Conservation (phyloP, 768 basidiomycete species). For the Tricholoma sp. region DNA sequence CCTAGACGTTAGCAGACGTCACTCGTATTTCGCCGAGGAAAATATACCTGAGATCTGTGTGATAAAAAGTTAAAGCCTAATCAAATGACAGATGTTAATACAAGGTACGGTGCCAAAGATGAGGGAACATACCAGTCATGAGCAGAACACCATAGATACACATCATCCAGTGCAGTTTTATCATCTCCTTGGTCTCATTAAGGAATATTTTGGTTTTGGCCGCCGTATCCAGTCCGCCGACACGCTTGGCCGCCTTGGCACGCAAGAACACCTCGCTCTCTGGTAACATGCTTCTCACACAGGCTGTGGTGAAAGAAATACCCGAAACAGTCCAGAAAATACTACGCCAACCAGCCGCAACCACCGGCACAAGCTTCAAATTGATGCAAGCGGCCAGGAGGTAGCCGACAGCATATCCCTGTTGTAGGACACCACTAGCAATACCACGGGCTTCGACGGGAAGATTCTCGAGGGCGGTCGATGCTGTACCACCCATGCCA, state of each 20-base stretch:
- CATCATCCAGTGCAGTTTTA: constrained; percentile 66
- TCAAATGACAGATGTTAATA: background rate
- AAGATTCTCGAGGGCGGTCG: constrained; percentile 74
- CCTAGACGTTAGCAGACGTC: constrained; percentile 1
- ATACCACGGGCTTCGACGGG: constrained; percentile 84
- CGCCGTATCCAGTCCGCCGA: constrained; percentile 49
- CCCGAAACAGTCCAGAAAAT: constrained; percentile 78
- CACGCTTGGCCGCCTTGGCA: constrained; percentile 49
- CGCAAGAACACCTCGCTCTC: constrained; percentile 70
- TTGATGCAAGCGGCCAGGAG: constrained; percentile 82
- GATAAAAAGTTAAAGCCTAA: constrained; percentile 52
- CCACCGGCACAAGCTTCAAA: constrained; percentile 50
- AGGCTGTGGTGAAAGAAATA: constrained; percentile 62
- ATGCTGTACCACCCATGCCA: constrained; percentile 76
- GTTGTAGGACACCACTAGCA: constrained; percentile 78
- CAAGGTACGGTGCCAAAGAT: background rate
- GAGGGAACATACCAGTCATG: constrained; percentile 12
- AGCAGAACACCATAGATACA: constrained; percentile 51
- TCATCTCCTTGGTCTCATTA: constrained; percentile 65
- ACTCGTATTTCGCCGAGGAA: constrained; percentile 19
- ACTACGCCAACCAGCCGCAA: constrained; percentile 52
- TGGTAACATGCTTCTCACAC: constrained; percentile 59
- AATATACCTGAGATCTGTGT: constrained; percentile 41
- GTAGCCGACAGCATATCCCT: constrained; percentile 84
- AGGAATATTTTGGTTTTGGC: constrained; percentile 69